Evolutionary conservation across 192 early-diverging fungal species (phyloP), one percentile per base, ranked within the genome.

Genomic region (Backusella parvicylindrica): DNA sequence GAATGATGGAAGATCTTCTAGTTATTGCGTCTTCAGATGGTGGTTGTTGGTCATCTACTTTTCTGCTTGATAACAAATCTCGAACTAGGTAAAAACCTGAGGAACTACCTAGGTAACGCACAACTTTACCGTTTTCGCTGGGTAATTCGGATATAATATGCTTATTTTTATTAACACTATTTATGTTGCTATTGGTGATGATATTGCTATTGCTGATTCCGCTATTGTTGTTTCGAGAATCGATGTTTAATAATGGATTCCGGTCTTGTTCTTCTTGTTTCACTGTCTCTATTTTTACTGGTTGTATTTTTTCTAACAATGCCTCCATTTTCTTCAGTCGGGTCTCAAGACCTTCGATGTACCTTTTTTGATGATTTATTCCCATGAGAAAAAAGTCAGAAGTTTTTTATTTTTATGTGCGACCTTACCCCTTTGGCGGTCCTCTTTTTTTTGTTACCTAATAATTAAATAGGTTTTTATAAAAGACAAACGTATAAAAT

Each of bases 381-480:
- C 53, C 53, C 53, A 60, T 36, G 64, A 38, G 28, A 74, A 64
- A 65, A 63, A 74, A n/a, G n/a, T 31, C 11, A 68, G 36, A 12
- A 26, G 21, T 36, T 66, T 60, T 63, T 41, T 63, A 31, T 53
- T 38, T 43, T 37, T 60, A 63, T 73, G 37, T 73, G 18, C 16
- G 23, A 32, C 23, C 32, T 70, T 77, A 80, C 71, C 79, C 79
- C 68, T 80, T 80, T 66, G 79, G 79, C 15, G 79, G 79, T 11
- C 79, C 79, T 47, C 79, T 53, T 37, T 80, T 80, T 49, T 68
- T 71, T 23, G 71, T 70, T 28, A 65, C 71, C 70, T 77, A 68
- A 49, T 40, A 38, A 28, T 26, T 28, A 26, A 23, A 68, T 21
- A 47, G 33, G 36, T 36, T 36, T n/a, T 9, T 18, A 28, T 8